phyloP scores from a whole-genome alignment of 139 green algal species.

The Asterochloris sp. region DNA sequence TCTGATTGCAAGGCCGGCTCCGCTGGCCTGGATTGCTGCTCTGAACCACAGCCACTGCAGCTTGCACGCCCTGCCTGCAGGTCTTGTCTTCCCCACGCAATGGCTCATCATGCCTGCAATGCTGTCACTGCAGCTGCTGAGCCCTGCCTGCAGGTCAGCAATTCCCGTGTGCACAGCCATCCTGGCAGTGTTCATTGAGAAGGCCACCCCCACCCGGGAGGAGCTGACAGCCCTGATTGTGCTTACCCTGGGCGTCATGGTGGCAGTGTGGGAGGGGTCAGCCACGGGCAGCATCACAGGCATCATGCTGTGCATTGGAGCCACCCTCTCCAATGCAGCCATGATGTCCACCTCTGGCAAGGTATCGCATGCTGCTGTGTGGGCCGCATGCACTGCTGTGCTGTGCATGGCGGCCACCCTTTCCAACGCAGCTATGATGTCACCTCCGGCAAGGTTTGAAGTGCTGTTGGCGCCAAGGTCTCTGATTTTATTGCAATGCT shows the following conservation, averaged over 20 bases:
- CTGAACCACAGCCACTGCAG: background rate
- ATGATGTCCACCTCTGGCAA: constrained; percentile 56
- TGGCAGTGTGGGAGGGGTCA: constrained; percentile 46
- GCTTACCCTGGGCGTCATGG: constrained; percentile 53
- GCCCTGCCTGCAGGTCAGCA: constrained; percentile 24
- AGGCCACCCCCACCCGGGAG: constrained; percentile 22
- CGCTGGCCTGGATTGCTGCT: background rate
- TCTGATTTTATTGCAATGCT: background rate
- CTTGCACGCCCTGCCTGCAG: background rate
- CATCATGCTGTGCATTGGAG: background rate
- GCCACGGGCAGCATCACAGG: background rate
- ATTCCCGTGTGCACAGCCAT: constrained; percentile 56
- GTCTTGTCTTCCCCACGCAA: background rate
- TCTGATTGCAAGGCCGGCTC: background rate
- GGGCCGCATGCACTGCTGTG: too few species aligned
- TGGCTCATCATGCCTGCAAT: background rate
- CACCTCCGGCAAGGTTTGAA: constrained; percentile 29
- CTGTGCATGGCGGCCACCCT: background rate
- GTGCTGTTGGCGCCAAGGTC: too few species aligned
- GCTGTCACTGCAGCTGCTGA: background rate
- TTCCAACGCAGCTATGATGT: constrained; percentile 59
- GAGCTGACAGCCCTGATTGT: constrained; percentile 40
- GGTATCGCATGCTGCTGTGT: background rate
- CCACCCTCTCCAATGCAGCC: constrained; percentile 36
- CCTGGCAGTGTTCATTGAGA: constrained; percentile 45